Evolutionary conservation across 1,284 basidiomycete species (phyloP), one percentile per base, ranked within the genome.

Genomic region (Sporisorium graminicola): DNA sequence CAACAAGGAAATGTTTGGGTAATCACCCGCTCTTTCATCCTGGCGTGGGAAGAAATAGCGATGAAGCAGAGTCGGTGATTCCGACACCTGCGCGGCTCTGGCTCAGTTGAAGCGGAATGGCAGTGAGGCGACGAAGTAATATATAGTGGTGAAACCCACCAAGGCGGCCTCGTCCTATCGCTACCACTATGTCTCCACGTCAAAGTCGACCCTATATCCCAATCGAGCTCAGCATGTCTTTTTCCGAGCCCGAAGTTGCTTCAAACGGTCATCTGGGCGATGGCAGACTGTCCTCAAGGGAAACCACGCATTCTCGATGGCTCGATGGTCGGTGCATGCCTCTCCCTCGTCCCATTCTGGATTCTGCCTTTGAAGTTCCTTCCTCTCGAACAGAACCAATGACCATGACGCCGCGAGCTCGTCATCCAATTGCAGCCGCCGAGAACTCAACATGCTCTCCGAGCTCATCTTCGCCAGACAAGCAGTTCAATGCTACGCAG

Each of bases 301-400:
- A 42, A 3, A 43, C 35, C 7, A 50, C 31, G 14, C 44, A 54
- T 27, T 54, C 33, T 31, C 51, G 47, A n/a, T 58, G 55, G 59
- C 50, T 58, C 22, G 51, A 68, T n/a, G 55, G 47, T 29, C 35
- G 44, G 12, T 60, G 58, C 29, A 49, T 35, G 27, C 47, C 49
- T 14, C 51, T 44, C 13, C 20, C n/a, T 29, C 58, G 49, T 6
- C 55, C 51, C 1, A 12, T 37, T 6, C 18, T 54, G 18, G n/a
- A 40, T 6, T 50, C 57, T 37, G 1, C 18, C 3, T 33, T 27
- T 18, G 22, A 57, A n/a, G 31, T 4, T 0, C 4, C 44, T 8
- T 27, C 9, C 18, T 27, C 37, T 55, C 20, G 46, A 5, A 4
- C 51, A 4, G n/a, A 3, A 12, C 40, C 1, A 13, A 10, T 5